Evolutionary conservation across 2,329 filamentous ascomycete species (phyloP).

Genomic region (Hypoxylon sp.): DNA sequence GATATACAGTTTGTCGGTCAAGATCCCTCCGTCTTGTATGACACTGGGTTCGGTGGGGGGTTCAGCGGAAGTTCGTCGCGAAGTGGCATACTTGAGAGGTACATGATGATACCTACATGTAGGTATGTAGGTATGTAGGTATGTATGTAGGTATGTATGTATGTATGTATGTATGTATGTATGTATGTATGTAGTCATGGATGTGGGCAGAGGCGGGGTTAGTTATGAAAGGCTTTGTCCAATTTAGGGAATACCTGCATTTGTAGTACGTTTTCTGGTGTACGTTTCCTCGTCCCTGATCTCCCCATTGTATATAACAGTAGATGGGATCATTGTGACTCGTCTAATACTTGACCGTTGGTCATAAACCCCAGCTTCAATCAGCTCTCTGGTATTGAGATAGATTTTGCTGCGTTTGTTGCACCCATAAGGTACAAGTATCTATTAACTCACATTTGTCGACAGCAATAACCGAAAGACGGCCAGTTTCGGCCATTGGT

Average conservation of each 20-base stretch:
- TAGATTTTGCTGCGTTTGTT: not conserved
- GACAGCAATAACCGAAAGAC: conserved; percentile 3
- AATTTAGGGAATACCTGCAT: conserved; percentile 8
- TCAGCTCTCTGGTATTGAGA: too few species aligned
- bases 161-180: too few species aligned
- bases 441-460: conserved; percentile 20
- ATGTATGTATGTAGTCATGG: too few species aligned
- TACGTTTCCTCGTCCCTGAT: not conserved
- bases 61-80: conserved; percentile 26
- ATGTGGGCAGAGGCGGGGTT: conserved; percentile 19
- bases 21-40: conserved; percentile 5
- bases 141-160: too few species aligned
- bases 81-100: conserved; percentile 16
- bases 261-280: not conserved
- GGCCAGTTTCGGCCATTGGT: conserved; percentile 5
- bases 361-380: too few species aligned
- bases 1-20: not conserved
- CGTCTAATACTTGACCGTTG: too few species aligned
- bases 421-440: conserved; percentile 9
- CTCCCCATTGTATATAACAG: not conserved
- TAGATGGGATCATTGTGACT: too few species aligned
- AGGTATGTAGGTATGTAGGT: too few species aligned
- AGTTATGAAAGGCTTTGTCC: conserved; percentile 18
- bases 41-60: conserved; percentile 22
- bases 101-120: too few species aligned